Base-by-base conservation (phyloP, 2,329 filamentous ascomycete species). In the Fusarium subglutinans region DNA sequence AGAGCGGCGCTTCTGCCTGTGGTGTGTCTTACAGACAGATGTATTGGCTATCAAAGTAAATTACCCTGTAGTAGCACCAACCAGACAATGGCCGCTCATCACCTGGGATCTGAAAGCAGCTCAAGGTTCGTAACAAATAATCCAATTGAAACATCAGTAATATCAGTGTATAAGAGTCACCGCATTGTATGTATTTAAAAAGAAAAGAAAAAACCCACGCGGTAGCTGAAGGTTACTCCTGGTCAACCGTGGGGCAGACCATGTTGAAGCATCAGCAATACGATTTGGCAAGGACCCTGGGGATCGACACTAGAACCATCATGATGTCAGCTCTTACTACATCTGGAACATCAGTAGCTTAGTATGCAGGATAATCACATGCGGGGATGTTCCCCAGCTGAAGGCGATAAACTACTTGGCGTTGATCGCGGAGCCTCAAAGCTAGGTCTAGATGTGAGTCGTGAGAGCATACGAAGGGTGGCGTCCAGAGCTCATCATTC, bases 291-390 rank as follows among this genome's bases (percentile, higher is more conserved):
- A 53, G 30, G 48, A 68, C 66, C 57, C 63, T 63, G 40, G 15
- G 28, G 68, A 74, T 74, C 71, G 63, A 64, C 71, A 69, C 58
- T 74, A 60, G 41, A 44, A 47, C 63, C 33, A 43, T 69, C 50
- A 67, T 74, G 70, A 69, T 71, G 62, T 64, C 71, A 69, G 60
- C 62, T 74, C 54, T 74, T 69, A 72, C 71, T 58, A 44, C 35
- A 68, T 74, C 67, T 73, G 57, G 71, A 72, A 40, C 35, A 43
- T 38, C 65, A 48, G 33, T 44, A 54, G 53, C 47, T 50, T 60
- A 70, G 47, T 44, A 47, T 72, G 63, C 71, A 64, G 67, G 48
- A 69, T 48, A 55, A 71, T 72, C 63, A 74, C 48, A 67, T 68
- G 70, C 50, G 61, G 63, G 55, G 54, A 50, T 58, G 30, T 47